phyloP scores from a whole-genome alignment of 441 rosid genomes.

The Dalechampia spathulata region DNA sequence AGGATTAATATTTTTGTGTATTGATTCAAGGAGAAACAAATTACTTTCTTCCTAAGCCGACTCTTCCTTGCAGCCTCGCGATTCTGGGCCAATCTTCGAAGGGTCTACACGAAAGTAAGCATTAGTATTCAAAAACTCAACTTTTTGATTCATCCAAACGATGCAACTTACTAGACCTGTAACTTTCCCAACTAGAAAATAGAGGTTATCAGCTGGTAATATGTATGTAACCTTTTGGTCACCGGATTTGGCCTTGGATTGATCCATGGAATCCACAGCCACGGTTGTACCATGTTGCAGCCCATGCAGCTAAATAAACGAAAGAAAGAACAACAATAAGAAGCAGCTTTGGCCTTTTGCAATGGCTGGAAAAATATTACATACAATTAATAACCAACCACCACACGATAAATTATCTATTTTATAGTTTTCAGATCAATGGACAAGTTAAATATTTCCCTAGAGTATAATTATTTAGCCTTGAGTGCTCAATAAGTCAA shows the following conservation, averaged over 20 bases:
- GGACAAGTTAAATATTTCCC: too few relatives aligned
- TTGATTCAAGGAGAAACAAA: not conserved
- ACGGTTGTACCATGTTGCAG: conserved; percentile 35
- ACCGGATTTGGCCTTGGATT: conserved; percentile 44
- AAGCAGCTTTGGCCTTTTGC: not conserved
- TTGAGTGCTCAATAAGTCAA: conserved; percentile 1
- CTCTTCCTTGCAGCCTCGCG: conserved; percentile 98
- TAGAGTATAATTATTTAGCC: not conserved
- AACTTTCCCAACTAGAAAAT: too few relatives aligned
- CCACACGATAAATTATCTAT: not conserved
- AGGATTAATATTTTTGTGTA: too few relatives aligned
- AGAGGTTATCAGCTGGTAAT: too few relatives aligned
- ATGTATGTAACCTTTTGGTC: conserved; percentile 58
- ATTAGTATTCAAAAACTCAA: conserved; percentile 4
- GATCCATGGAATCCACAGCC: conserved; percentile 54
- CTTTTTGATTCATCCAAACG: not conserved
- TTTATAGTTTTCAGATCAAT: too few relatives aligned
- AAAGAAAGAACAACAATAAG: not conserved
- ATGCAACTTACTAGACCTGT: too few relatives aligned
- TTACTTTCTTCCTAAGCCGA: conserved; percentile 85
- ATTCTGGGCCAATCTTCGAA: conserved; percentile 95
- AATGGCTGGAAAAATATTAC: not conserved
- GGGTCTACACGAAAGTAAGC: conserved; percentile 47
- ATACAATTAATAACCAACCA: not conserved
- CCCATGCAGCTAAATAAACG: conserved; percentile 26